Conservation (phyloP, 2,329 filamentous ascomycete genomes). For the Colletotrichum lini region DNA sequence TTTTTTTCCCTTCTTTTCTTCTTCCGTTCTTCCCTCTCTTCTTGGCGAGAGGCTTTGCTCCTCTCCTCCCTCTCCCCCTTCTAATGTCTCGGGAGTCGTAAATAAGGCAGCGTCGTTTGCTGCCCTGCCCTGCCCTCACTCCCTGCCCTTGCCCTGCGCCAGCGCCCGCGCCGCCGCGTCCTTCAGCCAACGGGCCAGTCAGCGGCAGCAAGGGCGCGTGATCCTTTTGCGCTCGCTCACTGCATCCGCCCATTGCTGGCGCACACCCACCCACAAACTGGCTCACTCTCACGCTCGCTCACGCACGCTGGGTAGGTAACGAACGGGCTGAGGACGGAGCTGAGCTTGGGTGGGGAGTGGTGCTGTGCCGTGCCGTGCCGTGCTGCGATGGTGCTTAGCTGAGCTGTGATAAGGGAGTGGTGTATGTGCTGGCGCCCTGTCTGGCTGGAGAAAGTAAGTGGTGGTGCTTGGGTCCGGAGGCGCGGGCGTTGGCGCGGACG, state of each 20-base stretch:
- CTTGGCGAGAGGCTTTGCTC: neutral
- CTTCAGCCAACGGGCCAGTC: neutral
- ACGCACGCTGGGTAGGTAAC: conserved; percentile 1
- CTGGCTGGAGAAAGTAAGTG: neutral
- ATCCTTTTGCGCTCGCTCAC: neutral
- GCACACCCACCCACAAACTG: neutral
- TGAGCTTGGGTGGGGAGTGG: neutral
- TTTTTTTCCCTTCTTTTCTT: neutral
- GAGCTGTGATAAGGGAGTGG: too few species aligned
- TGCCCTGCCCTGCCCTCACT: conserved; percentile 3
- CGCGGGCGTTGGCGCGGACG: conserved; percentile 4
- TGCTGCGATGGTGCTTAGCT: too few species aligned
- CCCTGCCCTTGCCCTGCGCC: neutral
- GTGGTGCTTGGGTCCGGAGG: neutral
- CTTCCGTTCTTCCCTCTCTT: too few species aligned
- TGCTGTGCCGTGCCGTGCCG: neutral
- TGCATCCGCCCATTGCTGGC: too few species aligned
- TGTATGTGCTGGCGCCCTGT: neutral
- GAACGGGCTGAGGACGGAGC: neutral
- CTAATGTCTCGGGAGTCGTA: conserved; percentile 23
- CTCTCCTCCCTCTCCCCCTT: neutral
- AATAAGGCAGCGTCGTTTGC: neutral
- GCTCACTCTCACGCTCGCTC: neutral
- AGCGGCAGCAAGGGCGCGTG: conserved; percentile 7
- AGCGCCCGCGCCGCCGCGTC: neutral